Evolutionary conservation across 768 basidiomycete species (phyloP).

Genomic region (Tulasnella sp.): DNA sequence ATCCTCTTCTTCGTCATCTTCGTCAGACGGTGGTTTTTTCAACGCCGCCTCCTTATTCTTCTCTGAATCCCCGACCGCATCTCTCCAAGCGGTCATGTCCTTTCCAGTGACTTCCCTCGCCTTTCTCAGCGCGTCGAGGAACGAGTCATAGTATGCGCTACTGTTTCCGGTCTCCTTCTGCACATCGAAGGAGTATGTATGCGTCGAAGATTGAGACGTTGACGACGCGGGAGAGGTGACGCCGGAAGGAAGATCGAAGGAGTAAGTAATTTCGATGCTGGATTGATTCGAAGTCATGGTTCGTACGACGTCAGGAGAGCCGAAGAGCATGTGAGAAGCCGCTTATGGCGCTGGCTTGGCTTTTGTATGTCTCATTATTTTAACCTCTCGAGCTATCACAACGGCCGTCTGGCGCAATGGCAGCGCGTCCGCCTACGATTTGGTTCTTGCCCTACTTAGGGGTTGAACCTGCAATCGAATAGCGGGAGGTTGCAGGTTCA

Average conservation of each 20-base stretch:
- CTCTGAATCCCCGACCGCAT: slow-evolving; percentile 64
- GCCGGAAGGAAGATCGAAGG: neutral
- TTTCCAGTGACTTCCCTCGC: slow-evolving; percentile 58
- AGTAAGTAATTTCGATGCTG: slow-evolving; percentile 20
- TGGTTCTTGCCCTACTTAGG: neutral
- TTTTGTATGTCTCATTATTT: neutral
- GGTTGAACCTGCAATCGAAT: neutral
- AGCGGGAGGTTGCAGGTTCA: slow-evolving; percentile 7
- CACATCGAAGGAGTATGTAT: slow-evolving; percentile 18
- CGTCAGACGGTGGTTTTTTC: slow-evolving; percentile 34
- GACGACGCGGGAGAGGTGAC: neutral
- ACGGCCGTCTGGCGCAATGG: slow-evolving; percentile 4
- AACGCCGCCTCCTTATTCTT: slow-evolving; percentile 50
- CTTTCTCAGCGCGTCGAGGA: slow-evolving; percentile 43
- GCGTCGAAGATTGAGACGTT: slow-evolving; percentile 7
- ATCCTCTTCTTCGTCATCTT: slow-evolving; percentile 40
- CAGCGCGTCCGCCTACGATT: neutral
- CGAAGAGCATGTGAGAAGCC: neutral
- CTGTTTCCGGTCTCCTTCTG: neutral
- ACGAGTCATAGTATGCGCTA: slow-evolving; percentile 15
- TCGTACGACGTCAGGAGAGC: neutral
- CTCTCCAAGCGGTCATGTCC: slow-evolving; percentile 71
- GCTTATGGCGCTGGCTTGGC: neutral
- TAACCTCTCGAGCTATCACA: neutral
- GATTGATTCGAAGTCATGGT: slow-evolving; percentile 12